Conservation (phyloP, 78 protist species). For the Dictyostelium capitatum region DNA sequence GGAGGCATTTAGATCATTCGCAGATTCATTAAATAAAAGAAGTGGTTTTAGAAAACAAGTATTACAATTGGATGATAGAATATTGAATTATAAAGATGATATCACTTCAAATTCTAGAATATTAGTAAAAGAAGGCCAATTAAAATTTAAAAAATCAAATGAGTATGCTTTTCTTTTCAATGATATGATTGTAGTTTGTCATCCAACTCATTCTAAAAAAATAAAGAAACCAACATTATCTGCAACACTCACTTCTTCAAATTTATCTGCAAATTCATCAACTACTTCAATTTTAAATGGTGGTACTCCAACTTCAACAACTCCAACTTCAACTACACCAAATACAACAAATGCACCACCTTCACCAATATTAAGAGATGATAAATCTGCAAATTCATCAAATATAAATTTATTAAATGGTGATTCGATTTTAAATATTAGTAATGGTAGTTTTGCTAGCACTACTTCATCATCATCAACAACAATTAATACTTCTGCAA, state of each 20-base stretch:
- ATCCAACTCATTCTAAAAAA: slow-evolving; percentile 53
- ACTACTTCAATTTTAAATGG: too few species aligned
- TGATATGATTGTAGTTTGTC: slow-evolving; percentile 62
- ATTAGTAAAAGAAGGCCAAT: slow-evolving; percentile 58
- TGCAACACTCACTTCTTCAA: background rate
- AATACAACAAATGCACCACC: background rate
- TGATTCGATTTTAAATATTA: background rate
- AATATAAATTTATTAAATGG: background rate
- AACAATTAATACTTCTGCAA: too few species aligned
- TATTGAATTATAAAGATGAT: slow-evolving; percentile 62
- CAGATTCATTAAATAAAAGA: slow-evolving; percentile 45
- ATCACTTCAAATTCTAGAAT: slow-evolving; percentile 39
- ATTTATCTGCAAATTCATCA: background rate
- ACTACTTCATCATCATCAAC: background rate
- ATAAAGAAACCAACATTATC: background rate
- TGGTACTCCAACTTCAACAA: background rate
- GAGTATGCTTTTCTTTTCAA: slow-evolving; percentile 59
- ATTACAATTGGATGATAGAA: slow-evolving; percentile 55
- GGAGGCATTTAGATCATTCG: slow-evolving; percentile 65
- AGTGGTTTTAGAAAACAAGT: slow-evolving; percentile 28
- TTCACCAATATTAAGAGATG: background rate
- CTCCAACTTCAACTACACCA: slow-evolving; percentile 12
- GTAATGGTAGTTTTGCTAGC: background rate
- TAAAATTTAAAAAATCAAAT: slow-evolving; percentile 48
- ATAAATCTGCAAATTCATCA: background rate